phyloP scores from a whole-genome alignment of 306 rosid species.

The Cucurbita argyrosperma region DNA sequence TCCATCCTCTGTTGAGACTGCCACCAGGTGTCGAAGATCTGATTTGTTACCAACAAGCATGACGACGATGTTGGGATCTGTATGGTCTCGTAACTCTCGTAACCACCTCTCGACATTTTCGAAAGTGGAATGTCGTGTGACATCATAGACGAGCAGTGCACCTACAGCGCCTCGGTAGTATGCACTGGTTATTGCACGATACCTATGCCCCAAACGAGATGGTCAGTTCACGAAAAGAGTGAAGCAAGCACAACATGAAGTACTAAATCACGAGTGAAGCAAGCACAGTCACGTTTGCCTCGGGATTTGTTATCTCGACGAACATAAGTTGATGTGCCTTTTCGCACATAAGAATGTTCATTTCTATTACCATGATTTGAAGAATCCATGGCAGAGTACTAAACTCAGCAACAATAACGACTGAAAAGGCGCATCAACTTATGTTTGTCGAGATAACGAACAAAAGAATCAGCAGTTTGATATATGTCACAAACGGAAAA shows the following conservation, averaged over 20 bases:
- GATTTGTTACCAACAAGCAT: constrained; percentile 59
- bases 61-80: constrained; percentile 48
- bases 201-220: constrained; percentile 16
- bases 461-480: too few relatives aligned
- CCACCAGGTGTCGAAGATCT: constrained; percentile 47
- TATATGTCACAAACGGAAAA: too few relatives aligned
- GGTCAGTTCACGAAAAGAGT: background rate
- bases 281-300: too few relatives aligned
- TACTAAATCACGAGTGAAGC: too few relatives aligned
- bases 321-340: too few relatives aligned
- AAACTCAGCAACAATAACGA: background rate
- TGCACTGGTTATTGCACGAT: constrained; percentile 52
- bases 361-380: too few relatives aligned
- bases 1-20: constrained; percentile 42
- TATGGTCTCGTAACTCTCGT: constrained; percentile 45
- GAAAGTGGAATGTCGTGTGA: constrained; percentile 43
- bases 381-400: background rate
- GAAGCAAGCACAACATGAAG: too few relatives aligned
- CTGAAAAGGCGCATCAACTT: background rate
- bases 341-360: background rate
- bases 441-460: background rate
- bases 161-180: constrained; percentile 56
- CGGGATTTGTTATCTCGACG: too few relatives aligned
- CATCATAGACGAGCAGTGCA: constrained; percentile 45
- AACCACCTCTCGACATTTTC: constrained; percentile 46